These are phyloP conservation scores for Rheum nobile DNA, from an alignment of 148 eudicot genomes.

Conservation along the genomic window DNA sequence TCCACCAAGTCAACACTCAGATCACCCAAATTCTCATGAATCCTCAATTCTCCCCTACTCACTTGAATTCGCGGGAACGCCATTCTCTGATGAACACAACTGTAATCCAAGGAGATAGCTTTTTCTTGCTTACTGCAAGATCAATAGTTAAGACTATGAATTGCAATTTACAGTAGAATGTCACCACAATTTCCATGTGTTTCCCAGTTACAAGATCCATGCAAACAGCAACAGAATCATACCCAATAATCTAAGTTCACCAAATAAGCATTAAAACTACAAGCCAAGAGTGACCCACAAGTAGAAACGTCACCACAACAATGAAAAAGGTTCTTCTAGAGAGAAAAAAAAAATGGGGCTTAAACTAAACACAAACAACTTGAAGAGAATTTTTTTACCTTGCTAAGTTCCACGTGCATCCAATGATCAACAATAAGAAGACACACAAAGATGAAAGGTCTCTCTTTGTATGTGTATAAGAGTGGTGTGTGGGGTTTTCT, in stretches of 20 bases:
- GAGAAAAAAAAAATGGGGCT: neutral
- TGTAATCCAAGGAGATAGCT: neutral
- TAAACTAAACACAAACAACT: neutral
- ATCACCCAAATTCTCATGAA: constrained; percentile 65
- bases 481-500: neutral
- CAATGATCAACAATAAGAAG: neutral
- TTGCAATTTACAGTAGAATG: neutral
- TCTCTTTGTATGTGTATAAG: neutral
- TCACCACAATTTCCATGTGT: no score
- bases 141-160: neutral
- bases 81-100: constrained; percentile 29
- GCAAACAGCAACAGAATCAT: neutral
- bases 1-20: constrained; percentile 75
- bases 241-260: neutral
- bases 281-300: neutral
- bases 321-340: neutral
- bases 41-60: constrained; percentile 65
- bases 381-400: neutral
- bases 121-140: neutral
- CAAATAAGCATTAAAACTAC: neutral
- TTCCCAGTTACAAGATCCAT: neutral
- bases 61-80: constrained; percentile 40
- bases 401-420: neutral
- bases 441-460: neutral
- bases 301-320: neutral